Evolutionary conservation across 768 basidiomycete species (phyloP).

Genomic region (Porpolomopsis calyptriformis): DNA sequence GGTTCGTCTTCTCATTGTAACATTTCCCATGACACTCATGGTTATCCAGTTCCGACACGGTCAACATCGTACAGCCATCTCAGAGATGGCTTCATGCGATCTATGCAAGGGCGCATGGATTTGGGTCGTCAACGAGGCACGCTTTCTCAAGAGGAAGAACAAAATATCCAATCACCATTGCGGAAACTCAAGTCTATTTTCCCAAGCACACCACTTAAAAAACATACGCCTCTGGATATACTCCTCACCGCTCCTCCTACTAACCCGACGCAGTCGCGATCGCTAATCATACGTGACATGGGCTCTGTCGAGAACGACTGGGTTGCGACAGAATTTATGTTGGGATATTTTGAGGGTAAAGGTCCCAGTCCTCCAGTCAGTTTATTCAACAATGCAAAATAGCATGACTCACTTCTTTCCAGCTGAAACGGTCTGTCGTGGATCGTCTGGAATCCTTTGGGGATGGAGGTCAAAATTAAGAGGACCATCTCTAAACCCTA

Average conservation of each 20-base stretch:
- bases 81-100: constrained; percentile 73
- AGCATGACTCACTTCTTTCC: neutral
- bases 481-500: too few relatives aligned
- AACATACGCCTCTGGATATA: constrained; percentile 60
- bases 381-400: neutral
- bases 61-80: constrained; percentile 70
- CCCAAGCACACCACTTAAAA: constrained; percentile 56
- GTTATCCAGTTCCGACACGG: constrained; percentile 59
- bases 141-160: constrained; percentile 50
- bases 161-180: constrained; percentile 48
- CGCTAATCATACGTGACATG: constrained; percentile 58
- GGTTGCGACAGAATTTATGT: constrained; percentile 62
- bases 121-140: constrained; percentile 39
- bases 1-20: constrained; percentile 28
- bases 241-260: constrained; percentile 49
- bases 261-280: constrained; percentile 31
- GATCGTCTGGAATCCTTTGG: constrained; percentile 23
- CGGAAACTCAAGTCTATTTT: constrained; percentile 68
- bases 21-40: neutral
- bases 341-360: constrained; percentile 64
- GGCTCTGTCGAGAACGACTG: constrained; percentile 64
- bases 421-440: constrained; percentile 45
- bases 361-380: constrained; percentile 60
- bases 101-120: constrained; percentile 52
- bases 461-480: constrained; percentile 63